phyloP scores from a whole-genome alignment of 306 rosid genomes.

The Acacia confusa region DNA sequence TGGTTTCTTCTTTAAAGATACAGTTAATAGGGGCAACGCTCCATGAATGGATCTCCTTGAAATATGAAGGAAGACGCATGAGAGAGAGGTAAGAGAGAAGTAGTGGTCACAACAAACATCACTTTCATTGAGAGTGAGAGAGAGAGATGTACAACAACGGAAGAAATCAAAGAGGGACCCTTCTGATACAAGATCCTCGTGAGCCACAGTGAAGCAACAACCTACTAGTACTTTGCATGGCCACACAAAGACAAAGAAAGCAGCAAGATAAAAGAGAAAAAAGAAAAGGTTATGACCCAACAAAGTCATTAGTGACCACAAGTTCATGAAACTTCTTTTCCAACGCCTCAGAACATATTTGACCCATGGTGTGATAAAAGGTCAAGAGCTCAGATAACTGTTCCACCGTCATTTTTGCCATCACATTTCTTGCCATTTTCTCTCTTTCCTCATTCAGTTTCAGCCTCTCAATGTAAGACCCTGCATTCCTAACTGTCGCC shows the following conservation, averaged over 20 bases:
- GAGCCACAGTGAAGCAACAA: neutral
- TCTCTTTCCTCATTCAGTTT: constrained; percentile 70
- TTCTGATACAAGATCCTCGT: constrained; percentile 27
- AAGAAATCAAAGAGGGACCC: neutral
- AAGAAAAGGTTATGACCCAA: neutral
- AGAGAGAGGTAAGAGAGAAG: neutral
- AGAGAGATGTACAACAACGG: neutral
- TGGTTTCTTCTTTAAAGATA: neutral
- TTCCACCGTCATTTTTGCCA: constrained; percentile 77
- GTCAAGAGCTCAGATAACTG: constrained; percentile 74
- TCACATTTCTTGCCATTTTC: constrained; percentile 62
- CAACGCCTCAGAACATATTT: constrained; percentile 69
- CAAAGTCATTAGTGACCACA: constrained; percentile 37
- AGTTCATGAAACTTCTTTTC: constrained; percentile 61
- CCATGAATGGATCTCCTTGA: neutral
- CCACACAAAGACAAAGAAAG: neutral
- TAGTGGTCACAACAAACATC: neutral
- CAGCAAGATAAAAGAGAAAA: neutral
- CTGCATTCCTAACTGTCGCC: constrained; percentile 89
- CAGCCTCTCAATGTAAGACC: constrained; percentile 64
- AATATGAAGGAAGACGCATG: neutral
- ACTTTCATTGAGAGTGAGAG: no score
- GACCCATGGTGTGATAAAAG: constrained; percentile 84
- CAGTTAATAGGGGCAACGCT: neutral
- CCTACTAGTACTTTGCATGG: constrained; percentile 24